Percentiles rank a stretch among this genome's conserved stretches.
These are phyloP conservation scores for Fimicolochytrium jonesii DNA, from an alignment of 192 early-diverging fungal genomes.

Conservation along the genomic window DNA sequence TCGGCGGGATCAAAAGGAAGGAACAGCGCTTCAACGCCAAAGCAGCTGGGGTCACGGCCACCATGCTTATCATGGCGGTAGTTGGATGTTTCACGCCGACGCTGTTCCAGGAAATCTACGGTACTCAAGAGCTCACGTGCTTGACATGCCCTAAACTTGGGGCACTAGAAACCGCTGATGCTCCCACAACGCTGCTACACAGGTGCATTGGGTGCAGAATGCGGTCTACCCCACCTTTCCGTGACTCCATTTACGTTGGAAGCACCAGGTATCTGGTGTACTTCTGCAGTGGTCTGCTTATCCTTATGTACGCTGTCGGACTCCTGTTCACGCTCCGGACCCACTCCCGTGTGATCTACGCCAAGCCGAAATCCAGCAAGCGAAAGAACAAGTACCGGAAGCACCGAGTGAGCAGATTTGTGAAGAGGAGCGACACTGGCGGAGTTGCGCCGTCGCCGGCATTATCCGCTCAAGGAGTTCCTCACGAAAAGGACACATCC, in stretches of 20 bases:
- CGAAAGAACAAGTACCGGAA: not conserved
- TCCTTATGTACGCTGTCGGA: constrained; percentile 81
- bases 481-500: too few species aligned
- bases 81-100: constrained; percentile 93
- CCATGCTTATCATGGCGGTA: constrained; percentile 90
- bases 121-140: constrained; percentile 61
- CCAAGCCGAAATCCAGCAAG: constrained; percentile 34
- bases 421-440: too few species aligned
- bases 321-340: constrained; percentile 92
- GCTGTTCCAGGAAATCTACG: constrained; percentile 89
- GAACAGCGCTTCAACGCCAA: constrained; percentile 95
- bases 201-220: constrained; percentile 64
- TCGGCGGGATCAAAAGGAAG: constrained; percentile 83
- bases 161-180: not conserved
- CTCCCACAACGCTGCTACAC: not conserved
- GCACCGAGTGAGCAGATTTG: too few species aligned
- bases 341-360: constrained; percentile 77
- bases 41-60: constrained; percentile 91
- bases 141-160: constrained; percentile 31
- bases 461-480: too few species aligned
- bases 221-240: constrained; percentile 55
- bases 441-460: too few species aligned
- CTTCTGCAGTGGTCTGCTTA: constrained; percentile 73
- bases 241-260: constrained; percentile 76
- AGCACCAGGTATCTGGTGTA: constrained; percentile 82